These are phyloP conservation scores for Fusarium haematococcum DNA, from an alignment of 2,329 filamentous ascomycete species.

Conservation along the genomic window DNA sequence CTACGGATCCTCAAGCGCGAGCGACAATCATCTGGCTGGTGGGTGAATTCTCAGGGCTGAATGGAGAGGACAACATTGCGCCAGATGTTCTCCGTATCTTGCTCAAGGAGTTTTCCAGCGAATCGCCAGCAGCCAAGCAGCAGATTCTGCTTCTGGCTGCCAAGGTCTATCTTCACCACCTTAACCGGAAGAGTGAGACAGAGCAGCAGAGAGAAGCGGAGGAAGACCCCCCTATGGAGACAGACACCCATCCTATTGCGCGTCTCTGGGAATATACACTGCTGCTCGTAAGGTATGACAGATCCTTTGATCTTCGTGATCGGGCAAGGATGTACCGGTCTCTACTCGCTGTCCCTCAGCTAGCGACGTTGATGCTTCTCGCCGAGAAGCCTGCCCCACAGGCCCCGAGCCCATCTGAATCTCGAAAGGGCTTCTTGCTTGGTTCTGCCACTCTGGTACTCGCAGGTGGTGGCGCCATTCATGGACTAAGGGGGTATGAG, in stretches of 20 bases:
- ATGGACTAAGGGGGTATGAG: slow-evolving; percentile 83
- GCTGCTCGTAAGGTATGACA: slow-evolving; percentile 89
- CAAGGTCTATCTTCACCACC: slow-evolving; percentile 94
- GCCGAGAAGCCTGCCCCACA: slow-evolving; percentile 96
- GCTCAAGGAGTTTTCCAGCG: slow-evolving; percentile 84
- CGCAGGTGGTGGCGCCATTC: slow-evolving; percentile 78
- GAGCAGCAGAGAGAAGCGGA: slow-evolving; percentile 52
- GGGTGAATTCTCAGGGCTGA: slow-evolving; percentile 87
- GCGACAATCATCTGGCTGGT: slow-evolving; percentile 98
- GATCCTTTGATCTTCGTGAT: slow-evolving; percentile 94
- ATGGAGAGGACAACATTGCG: slow-evolving; percentile 88
- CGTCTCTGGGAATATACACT: slow-evolving; percentile 87
- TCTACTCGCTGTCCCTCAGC: slow-evolving; percentile 83
- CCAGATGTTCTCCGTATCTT: slow-evolving; percentile 92
- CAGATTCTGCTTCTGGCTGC: slow-evolving; percentile 93
- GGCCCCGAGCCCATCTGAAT: slow-evolving; percentile 88
- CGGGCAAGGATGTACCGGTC: slow-evolving; percentile 89
- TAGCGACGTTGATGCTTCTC: slow-evolving; percentile 89
- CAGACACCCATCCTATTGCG: slow-evolving; percentile 72
- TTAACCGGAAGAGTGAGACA: slow-evolving; percentile 71
- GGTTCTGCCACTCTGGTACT: slow-evolving; percentile 89
- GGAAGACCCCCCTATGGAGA: slow-evolving; percentile 47
- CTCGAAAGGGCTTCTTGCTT: slow-evolving; percentile 79
- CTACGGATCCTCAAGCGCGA: slow-evolving; percentile 86
- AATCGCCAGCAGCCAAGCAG: slow-evolving; percentile 86